Conservation (phyloP, 768 basidiomycete genomes). For the Cyathus striatus region DNA sequence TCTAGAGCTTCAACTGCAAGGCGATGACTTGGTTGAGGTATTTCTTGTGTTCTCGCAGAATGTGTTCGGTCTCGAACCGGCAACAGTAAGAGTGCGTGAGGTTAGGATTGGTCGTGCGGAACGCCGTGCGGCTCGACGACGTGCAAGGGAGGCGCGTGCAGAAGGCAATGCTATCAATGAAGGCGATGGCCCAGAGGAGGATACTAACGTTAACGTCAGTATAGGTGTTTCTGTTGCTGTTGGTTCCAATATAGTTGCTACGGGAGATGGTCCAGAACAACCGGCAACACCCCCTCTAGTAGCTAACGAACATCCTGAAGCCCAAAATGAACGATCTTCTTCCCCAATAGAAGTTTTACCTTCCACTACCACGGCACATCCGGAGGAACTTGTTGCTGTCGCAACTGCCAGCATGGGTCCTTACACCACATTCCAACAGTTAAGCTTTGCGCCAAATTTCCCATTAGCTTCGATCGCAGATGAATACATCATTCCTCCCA, state of each 20-base stretch:
- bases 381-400: constrained; percentile 65
- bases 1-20: constrained; percentile 83
- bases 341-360: constrained; percentile 28
- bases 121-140: constrained; percentile 75
- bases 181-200: constrained; percentile 41
- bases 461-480: constrained; percentile 87
- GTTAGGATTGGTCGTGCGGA: constrained; percentile 88
- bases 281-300: constrained; percentile 34
- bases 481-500: constrained; percentile 88
- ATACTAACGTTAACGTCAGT: constrained; percentile 54
- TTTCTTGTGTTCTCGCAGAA: constrained; percentile 90
- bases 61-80: constrained; percentile 88
- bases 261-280: constrained; percentile 25
- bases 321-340: constrained; percentile 20
- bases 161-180: constrained; percentile 43
- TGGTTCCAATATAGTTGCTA: constrained; percentile 25
- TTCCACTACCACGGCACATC: constrained; percentile 30
- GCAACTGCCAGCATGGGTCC: constrained; percentile 72
- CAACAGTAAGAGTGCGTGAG: constrained; percentile 91
- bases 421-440: constrained; percentile 90
- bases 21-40: constrained; percentile 89
- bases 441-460: constrained; percentile 80
- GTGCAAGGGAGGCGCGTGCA: constrained; percentile 64
- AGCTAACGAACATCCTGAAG: constrained; percentile 37
- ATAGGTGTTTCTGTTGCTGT: constrained; percentile 55